Base-by-base conservation (phyloP, 768 basidiomycete genomes). In the Wakefieldia striispora region DNA sequence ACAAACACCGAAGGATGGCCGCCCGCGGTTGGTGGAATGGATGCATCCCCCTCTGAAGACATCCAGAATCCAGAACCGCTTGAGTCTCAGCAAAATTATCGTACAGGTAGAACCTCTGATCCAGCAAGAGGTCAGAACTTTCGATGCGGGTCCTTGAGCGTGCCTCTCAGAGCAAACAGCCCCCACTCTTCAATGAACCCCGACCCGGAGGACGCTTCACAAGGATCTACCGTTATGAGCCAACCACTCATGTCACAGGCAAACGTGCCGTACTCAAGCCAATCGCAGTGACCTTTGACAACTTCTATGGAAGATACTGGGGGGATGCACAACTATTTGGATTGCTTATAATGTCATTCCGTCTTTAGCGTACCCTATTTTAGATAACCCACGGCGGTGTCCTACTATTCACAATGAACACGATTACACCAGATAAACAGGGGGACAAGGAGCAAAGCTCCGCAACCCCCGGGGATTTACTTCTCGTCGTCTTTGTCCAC, bases 401-500 rank as follows among this genome's bases (percentile, higher is more conserved):
- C 9, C 19, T 31, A 16, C 19, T 31, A 16, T 40, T 24, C 35
- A 36, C 50, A 20, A 65, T 58, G 61, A 50, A 35, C 39, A 21
- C 35, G 26, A 48, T 47, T 13, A 39, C 53, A 19, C 26, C 40
- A 8, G 50, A 52, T 27, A 43, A 54, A 45, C 53, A 49, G 17
- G 24, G 23, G 3, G 54, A 50, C 29, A 49, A 49, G 17, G 47
- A 35, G 14, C 42, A 51, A 9, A 29, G 21, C 21, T 37, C 51
- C 38, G 21, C 50, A 26, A 47, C 37, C 31, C 56, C 72, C 24
- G 45, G 51, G 20, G 80, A 83, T n/a, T 54, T 76, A 7, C 68
- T 92, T 4, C 75, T 91, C 33, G 62, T 90, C 48, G 71, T 91
- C 34, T 92, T 90, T 62, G 84, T 92, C 24, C 91, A 92, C 57